Percentiles rank a stretch among this genome's conserved stretches.
These are phyloP conservation scores for Schizopora paradoxa DNA, from an alignment of 1,284 basidiomycete species.

Conservation along the genomic window DNA sequence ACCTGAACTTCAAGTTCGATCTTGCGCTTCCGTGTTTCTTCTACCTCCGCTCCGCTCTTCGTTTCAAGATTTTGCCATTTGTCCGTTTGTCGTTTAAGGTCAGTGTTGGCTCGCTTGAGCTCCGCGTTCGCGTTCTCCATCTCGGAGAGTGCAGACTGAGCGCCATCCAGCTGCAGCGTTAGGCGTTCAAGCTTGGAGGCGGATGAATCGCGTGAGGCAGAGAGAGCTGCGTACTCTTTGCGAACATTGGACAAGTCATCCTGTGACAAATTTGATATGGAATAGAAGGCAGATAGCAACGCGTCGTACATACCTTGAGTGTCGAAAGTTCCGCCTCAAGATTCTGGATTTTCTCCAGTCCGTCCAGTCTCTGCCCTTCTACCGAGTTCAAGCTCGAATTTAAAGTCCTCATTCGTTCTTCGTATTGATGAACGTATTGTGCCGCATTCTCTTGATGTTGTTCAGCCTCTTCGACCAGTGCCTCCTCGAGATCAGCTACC, in stretches of 20 bases:
- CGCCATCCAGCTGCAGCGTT: constrained; percentile 50
- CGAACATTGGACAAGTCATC: constrained; percentile 39
- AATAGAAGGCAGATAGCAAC: too few species aligned
- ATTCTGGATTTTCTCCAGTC: constrained; percentile 2
- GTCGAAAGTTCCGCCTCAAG: constrained; percentile 8
- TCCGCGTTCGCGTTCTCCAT: constrained; percentile 52
- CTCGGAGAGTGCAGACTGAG: constrained; percentile 46
- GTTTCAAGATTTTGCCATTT: constrained; percentile 65
- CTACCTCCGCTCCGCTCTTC: constrained; percentile 54
- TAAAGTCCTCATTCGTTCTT: constrained; percentile 25
- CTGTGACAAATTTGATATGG: constrained; percentile 8
- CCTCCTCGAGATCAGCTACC: constrained; percentile 29
- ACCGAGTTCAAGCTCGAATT: constrained; percentile 18
- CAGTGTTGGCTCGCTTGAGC: constrained; percentile 45
- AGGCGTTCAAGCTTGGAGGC: constrained; percentile 50
- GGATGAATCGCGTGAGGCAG: constrained; percentile 40
- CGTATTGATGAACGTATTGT: constrained; percentile 20
- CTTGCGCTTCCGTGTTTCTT: constrained; percentile 47
- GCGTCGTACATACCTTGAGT: constrained; percentile 5
- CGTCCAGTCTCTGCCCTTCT: neutral
- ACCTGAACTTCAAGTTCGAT: constrained; percentile 52
- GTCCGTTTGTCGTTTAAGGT: constrained; percentile 56
- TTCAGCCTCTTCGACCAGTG: constrained; percentile 33
- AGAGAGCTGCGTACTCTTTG: constrained; percentile 42
- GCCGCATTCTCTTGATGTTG: constrained; percentile 30